Evolutionary conservation across 805 yeast species (phyloP).

Genomic region (Clavispora santaluciae): DNA sequence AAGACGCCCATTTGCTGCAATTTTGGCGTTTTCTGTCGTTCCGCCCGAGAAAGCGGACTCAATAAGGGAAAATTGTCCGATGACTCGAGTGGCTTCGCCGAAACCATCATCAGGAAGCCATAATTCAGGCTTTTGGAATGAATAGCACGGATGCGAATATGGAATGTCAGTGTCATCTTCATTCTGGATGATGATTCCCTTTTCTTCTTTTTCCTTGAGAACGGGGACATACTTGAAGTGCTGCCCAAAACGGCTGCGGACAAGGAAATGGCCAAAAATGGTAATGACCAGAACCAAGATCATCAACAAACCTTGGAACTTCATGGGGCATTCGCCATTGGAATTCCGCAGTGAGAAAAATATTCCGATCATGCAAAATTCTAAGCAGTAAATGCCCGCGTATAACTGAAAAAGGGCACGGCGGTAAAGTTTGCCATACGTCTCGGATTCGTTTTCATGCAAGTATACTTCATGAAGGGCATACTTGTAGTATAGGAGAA

Average conservation of each 20-base stretch:
- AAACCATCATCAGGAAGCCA: constrained; percentile 32
- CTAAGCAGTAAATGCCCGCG: constrained; percentile 77
- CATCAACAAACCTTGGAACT: constrained; percentile 50
- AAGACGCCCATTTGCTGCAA: background rate
- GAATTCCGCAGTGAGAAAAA: constrained; percentile 57
- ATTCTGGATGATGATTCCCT: too few species aligned
- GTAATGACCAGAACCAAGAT: constrained; percentile 48
- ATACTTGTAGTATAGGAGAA: constrained; percentile 66
- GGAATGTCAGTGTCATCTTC: constrained; percentile 8
- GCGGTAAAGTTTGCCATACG: constrained; percentile 68
- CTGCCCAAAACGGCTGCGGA: constrained; percentile 38
- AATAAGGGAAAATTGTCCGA: background rate
- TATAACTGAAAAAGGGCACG: constrained; percentile 71
- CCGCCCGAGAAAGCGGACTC: constrained; percentile 9
- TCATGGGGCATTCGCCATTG: constrained; percentile 40
- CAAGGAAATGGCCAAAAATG: constrained; percentile 49
- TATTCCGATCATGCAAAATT: constrained; percentile 71
- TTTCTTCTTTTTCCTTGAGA: background rate
- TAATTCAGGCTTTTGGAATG: constrained; percentile 30
- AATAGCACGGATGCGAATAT: constrained; percentile 36
- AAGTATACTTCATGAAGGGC: constrained; percentile 56
- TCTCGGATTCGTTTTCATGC: constrained; percentile 51
- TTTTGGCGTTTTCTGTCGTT: constrained; percentile 9
- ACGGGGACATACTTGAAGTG: constrained; percentile 20
- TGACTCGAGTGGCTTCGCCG: constrained; percentile 3